Evolutionary conservation across 345 rosid species (phyloP).

Genomic region (Lepidium aucheri): DNA sequence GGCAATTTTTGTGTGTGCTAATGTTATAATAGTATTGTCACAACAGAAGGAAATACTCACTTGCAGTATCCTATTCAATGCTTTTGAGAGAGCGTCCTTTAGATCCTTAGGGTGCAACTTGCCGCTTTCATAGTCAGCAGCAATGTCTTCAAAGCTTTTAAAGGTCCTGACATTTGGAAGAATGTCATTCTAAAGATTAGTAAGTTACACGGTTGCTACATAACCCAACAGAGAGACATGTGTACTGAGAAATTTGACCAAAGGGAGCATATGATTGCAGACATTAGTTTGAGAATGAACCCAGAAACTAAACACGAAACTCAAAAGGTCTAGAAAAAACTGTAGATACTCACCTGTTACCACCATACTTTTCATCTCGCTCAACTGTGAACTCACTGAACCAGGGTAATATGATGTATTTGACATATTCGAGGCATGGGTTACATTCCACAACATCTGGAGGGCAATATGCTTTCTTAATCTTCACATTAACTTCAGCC

Average conservation of each 20-base stretch:
- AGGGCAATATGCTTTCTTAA: constrained; percentile 85
- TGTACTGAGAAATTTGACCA: background rate
- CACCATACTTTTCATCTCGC: constrained; percentile 48
- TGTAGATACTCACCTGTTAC: constrained; percentile 61
- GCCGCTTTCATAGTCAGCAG: constrained; percentile 52
- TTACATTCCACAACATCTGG: constrained; percentile 58
- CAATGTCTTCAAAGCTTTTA: constrained; percentile 56
- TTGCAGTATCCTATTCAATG: constrained; percentile 65
- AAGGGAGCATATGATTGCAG: background rate
- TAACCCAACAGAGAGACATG: background rate
- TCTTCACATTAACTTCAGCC: constrained; percentile 84
- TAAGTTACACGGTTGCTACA: background rate
- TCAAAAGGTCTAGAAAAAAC: background rate
- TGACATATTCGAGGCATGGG: constrained; percentile 78
- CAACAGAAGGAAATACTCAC: constrained; percentile 26
- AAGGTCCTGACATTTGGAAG: constrained; percentile 38
- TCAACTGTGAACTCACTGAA: constrained; percentile 70
- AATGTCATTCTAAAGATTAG: background rate
- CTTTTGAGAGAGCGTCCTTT: constrained; percentile 58
- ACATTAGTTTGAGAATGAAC: background rate
- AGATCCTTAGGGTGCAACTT: constrained; percentile 69
- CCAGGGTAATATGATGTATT: constrained; percentile 67
- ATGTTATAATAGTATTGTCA: background rate
- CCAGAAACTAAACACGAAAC: background rate
- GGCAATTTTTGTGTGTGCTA: background rate